Conservation (phyloP, 495 filamentous ascomycete genomes). For the Recurvomyces mirabilis region DNA sequence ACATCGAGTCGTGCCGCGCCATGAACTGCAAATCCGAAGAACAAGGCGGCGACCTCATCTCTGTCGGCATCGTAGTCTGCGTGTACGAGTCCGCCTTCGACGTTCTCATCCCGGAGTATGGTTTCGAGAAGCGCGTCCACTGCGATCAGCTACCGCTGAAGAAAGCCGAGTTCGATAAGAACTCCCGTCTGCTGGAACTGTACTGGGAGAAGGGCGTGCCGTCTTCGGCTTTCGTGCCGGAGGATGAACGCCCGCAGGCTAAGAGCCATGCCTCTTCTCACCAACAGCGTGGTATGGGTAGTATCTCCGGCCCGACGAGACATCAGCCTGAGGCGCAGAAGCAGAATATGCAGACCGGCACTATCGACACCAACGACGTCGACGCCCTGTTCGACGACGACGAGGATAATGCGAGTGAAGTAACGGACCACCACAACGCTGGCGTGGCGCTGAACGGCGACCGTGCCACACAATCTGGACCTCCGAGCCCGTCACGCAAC, state of each 20-base stretch:
- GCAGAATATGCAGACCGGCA: constrained; percentile 85
- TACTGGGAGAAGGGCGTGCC: constrained; percentile 99
- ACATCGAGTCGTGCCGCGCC: constrained; percentile 89
- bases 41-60: constrained; percentile 82
- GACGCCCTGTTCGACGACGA: constrained; percentile 92
- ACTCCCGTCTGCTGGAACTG: constrained; percentile 80
- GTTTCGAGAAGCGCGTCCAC: constrained; percentile 98
- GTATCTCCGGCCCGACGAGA: constrained; percentile 42
- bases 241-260: constrained; percentile 84
- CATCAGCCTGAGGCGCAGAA: constrained; percentile 63
- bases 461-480: constrained; percentile 90
- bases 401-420: constrained; percentile 76
- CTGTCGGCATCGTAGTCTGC: constrained; percentile 90
- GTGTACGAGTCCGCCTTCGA: constrained; percentile 99
- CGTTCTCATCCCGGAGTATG: constrained; percentile 94
- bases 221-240: constrained; percentile 89
- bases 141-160: constrained; percentile 96
- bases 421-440: constrained; percentile 63
- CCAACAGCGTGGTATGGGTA: neutral
- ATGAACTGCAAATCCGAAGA: constrained; percentile 85
- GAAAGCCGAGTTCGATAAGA: constrained; percentile 97
- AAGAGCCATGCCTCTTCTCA: constrained; percentile 39
- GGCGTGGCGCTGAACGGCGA: constrained; percentile 67
- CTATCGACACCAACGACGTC: constrained; percentile 77
- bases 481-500: constrained; percentile 77